Base-by-base conservation (phyloP, 208 protist species). In the Leptomonas seymouri region DNA sequence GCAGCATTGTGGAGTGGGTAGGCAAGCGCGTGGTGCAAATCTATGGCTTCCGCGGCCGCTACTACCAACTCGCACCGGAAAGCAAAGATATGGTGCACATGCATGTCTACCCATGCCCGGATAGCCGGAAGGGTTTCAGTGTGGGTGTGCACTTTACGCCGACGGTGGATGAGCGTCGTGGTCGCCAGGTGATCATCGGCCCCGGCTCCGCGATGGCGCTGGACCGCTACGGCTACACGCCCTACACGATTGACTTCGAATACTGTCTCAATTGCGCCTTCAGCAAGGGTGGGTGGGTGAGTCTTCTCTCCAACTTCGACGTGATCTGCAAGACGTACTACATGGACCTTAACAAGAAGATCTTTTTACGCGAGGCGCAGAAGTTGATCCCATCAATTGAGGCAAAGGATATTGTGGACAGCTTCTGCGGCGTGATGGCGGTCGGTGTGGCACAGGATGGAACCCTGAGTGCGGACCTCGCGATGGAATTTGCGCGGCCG, bases 91-190 rank as follows among this genome's bases (percentile, higher is more conserved):
- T 96, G 60, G 82, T 93, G 18, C 81, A 78, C 39, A 84, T 85
- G 72, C 84, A 91, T 69, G 87, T 94, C 41, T 96, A 93, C 71
- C 91, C 80, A 20, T 84, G 77, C 27, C 91, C 89, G 2, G 83
- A 90, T 64, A 68, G 7, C 20, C 59, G 66, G 21, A 86, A 82
- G 39, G 91, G 85, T 30, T 54, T 96, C 36, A 89, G 77, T 64
- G 89, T 94, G 0, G 89, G 91, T 36, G 76, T 96, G 11, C 91
- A 96, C 73, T 92, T 96, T 67, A 94, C 91, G 12, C 91, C 84
- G 31, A 96, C 89, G 7, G 81, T 89, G 30, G 81, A 96, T 60
- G 80, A 85, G 53, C 81, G 79, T 23, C 86, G 90, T 34, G 89
- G 89, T 2, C 74, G 80, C 36, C 76, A 93, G 71, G 58, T 95